Conservation (phyloP, 2,329 filamentous ascomycete genomes). For the Macrophomina tecta region DNA sequence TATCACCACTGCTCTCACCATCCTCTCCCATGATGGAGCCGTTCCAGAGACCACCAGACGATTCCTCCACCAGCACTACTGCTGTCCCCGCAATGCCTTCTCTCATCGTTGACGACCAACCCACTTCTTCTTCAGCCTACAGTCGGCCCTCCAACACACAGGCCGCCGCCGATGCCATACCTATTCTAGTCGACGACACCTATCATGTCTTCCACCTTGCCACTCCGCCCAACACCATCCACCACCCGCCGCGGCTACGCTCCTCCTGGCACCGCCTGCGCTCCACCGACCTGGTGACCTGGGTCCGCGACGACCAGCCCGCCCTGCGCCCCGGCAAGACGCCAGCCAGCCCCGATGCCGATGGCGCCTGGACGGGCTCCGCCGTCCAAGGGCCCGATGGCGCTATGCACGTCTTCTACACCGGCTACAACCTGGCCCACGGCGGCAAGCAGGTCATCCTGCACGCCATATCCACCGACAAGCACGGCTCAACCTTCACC, state of each 20-base stretch:
- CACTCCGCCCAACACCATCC: slow-evolving; percentile 39
- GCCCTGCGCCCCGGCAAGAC: slow-evolving; percentile 35
- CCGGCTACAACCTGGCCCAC: slow-evolving; percentile 43
- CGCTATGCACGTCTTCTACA: slow-evolving; percentile 47
- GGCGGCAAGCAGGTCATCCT: slow-evolving; percentile 44
- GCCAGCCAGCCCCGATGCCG: slow-evolving; percentile 37
- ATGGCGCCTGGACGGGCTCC: slow-evolving; percentile 46
- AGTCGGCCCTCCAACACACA: slow-evolving; percentile 38
- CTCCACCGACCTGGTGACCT: slow-evolving; percentile 40
- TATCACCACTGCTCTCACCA: slow-evolving; percentile 8
- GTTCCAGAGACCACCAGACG: neutral
- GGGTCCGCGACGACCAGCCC: slow-evolving; percentile 38
- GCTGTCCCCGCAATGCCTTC: neutral
- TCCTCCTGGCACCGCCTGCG: slow-evolving; percentile 43
- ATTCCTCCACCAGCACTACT: neutral
- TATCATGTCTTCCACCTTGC: slow-evolving; percentile 47
- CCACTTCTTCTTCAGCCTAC: slow-evolving; percentile 19
- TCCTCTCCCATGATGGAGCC: neutral
- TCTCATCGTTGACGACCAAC: neutral
- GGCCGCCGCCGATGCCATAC: slow-evolving; percentile 47
- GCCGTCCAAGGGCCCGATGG: slow-evolving; percentile 42
- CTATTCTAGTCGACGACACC: slow-evolving; percentile 44
- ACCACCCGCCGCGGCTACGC: slow-evolving; percentile 43
- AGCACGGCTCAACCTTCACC: slow-evolving; percentile 39
- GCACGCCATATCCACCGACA: slow-evolving; percentile 36